Evolutionary conservation across 352 stramenopile genomes (phyloP).

Genomic region (Globisporangium echinulatum): DNA sequence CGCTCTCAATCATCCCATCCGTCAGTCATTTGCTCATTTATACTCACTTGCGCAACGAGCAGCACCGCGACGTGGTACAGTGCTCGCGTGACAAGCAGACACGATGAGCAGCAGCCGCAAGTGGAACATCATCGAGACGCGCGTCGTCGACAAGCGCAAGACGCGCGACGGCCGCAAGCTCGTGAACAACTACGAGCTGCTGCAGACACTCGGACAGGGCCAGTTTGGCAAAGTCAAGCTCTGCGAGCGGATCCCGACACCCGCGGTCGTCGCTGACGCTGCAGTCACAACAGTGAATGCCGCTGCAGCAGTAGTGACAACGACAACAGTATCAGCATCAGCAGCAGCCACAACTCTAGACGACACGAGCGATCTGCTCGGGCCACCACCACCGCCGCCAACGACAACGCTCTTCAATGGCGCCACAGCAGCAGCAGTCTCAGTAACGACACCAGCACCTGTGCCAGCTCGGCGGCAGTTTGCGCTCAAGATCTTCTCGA

Average conservation of each 20-base stretch:
- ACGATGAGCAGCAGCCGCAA: not conserved
- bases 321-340: not conserved
- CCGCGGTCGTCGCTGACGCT: not conserved
- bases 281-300: not conserved
- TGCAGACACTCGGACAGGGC: slow-evolving; percentile 64
- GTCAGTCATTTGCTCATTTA: too few species aligned
- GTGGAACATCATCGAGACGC: slow-evolving; percentile 75
- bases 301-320: not conserved
- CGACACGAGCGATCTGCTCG: not conserved
- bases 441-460: slow-evolving; percentile 2
- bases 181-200: slow-evolving; percentile 79
- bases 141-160: slow-evolving; percentile 39
- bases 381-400: slow-evolving; percentile 6
- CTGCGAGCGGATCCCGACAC: slow-evolving; percentile 46
- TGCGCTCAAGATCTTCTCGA: slow-evolving; percentile 84
- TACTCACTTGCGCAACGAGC: too few species aligned
- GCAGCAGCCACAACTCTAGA: not conserved
- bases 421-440: slow-evolving; percentile 1
- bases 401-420: slow-evolving; percentile 6
- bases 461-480: slow-evolving; percentile 36
- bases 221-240: slow-evolving; percentile 86
- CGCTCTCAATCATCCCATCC: too few species aligned
- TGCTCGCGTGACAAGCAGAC: too few species aligned
- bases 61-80: too few species aligned
- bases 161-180: slow-evolving; percentile 37